Base-by-base conservation (phyloP, 2,329 filamentous ascomycete genomes). In the Mycosphaerella sp. region DNA sequence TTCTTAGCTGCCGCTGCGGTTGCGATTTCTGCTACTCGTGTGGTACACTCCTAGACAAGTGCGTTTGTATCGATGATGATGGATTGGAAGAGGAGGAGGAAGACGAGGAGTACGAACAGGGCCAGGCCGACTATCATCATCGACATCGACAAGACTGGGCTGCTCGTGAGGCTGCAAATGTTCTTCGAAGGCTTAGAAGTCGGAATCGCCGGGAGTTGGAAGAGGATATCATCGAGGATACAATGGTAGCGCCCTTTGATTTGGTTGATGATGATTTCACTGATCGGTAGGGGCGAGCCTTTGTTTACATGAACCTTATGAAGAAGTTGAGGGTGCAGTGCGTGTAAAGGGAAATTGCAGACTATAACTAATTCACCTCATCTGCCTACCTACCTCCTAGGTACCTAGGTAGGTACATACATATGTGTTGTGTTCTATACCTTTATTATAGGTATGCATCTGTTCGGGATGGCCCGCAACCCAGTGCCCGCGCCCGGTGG, bases 201-300 rank as follows among this genome's bases (percentile, higher is more conserved):
- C 48, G 40, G 10, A 34, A 29, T 17, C 23, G 38, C 29, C 36
- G 45, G 6, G 54, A 56, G 29, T 26, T 44, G 6, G 32, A 53
- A 36, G 54, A 56, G 29, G 50, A 56, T 11, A 53, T 56, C 21
- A 56, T 56, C n/a, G 54, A 56, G 36, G 54, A 56, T 43, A 52
- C 54, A 1, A 46, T 53, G 43, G 50, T 53, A 5, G 42, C 50
- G 38, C 44, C 50, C 3, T 53, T 51, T 45, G 48, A 31, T 12
- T 32, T 41, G 48, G 48, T 4, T 4, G 38, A 49, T 17, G 47
- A 49, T 40, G 48, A 44, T 26, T 51, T 45, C n/a, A 38, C 39
- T 32, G 48, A 51, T 51, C 41, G 48, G 7, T 51, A 51, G 14
- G 10, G 6, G n/a, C 14, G 11, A 34, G 26, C 26, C 40, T n/a